Evolutionary conservation across 2,329 filamentous ascomycete species (phyloP), one percentile per base, ranked within the genome.

Genomic region (Ilyonectria sp.): DNA sequence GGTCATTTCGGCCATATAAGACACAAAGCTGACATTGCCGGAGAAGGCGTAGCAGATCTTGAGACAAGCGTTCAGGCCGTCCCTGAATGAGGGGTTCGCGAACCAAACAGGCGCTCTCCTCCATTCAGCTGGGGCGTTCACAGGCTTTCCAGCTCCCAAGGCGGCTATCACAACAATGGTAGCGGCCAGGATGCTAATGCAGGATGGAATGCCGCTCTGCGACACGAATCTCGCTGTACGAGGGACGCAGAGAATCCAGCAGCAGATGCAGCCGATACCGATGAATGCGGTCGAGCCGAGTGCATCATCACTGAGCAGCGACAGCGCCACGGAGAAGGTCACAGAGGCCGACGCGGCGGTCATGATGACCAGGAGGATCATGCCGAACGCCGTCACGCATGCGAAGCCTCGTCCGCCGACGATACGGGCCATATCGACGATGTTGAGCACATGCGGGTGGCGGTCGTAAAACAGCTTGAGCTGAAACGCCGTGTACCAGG

Each of bases 321-420:
- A 92, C 66, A 91, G 83, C 73, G 90, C 91, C 74, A 90, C 87
- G 40, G 89, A 86, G 50, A 89, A 88, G 4, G 89, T 87, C 56
- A 92, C 82, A 73, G 88, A 90, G 76, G 91, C 89, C 69, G 91
- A 84, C 40, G 87, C 31, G 82, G 87, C 86, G 69, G 92, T 92
- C 78, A 91, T 91, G 55, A 88, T 91, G 77, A 92, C 91, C 83
- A 92, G 92, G 71, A 93, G 77, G 33, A 92, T 76, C 77, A 93
- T 91, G 86, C 92, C 91, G 74, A 90, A 80, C 5, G 89, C 75
- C 19, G 71, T 67, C 5, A 76, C 59, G 47, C 70, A 50, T 56
- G 73, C 74, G n/a, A 77, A 65, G 1, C 71, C 62, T n/a, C 66
- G 66, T 7, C 75, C 75, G 15, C 76, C 82, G 83, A 87, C 71